Evolutionary conservation across 345 rosid species (phyloP).

Genomic region (Durio zibethinus): DNA sequence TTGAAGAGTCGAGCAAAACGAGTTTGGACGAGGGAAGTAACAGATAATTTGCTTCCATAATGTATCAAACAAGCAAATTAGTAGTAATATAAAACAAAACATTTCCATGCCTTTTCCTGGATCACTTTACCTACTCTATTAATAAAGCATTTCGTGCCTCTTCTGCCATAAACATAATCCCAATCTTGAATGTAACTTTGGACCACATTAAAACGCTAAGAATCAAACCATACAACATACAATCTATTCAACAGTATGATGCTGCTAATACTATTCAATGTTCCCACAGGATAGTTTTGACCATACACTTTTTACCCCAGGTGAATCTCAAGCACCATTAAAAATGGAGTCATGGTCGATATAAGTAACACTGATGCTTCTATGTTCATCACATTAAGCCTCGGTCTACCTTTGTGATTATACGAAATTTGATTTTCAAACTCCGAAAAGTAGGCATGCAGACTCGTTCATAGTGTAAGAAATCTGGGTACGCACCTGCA

Average conservation of each 20-base stretch:
- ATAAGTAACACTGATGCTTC: no score
- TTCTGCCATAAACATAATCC: neutral
- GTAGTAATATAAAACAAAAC: neutral
- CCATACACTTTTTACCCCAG: no score
- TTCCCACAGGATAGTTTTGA: no score
- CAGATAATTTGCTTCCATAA: neutral
- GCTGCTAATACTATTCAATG: neutral
- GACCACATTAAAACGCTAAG: neutral
- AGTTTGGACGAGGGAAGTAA: neutral
- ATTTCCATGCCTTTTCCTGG: neutral
- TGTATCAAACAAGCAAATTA: neutral
- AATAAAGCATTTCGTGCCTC: neutral
- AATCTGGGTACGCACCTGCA: neutral
- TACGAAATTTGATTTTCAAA: neutral
- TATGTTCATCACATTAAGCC: no score
- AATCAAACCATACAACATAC: no score
- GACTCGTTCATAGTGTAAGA: neutral
- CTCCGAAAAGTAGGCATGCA: neutral
- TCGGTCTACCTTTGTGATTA: no score
- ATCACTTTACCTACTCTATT: neutral
- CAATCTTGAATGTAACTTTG: neutral
- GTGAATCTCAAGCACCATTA: no score
- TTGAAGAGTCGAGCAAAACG: neutral
- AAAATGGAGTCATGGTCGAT: no score
- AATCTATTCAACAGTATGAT: no score